Evolutionary conservation across 2,329 filamentous ascomycete genomes (phyloP).

Genomic region (Cladosporium sp.): DNA sequence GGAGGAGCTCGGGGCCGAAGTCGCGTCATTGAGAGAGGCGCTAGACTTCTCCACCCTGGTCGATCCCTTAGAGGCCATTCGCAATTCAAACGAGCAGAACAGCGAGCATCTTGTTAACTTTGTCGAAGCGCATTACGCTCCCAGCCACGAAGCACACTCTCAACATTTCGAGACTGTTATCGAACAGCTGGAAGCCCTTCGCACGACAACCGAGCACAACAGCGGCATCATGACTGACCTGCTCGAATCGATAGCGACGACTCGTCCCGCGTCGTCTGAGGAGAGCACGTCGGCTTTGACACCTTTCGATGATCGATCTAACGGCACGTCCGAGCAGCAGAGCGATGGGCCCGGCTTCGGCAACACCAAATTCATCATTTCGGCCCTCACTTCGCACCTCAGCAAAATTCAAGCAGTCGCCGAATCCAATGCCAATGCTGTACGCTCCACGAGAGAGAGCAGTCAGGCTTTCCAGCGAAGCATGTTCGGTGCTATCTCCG

Average conservation of each 20-base stretch:
- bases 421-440: slow-evolving; percentile 22
- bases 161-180: not conserved
- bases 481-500: slow-evolving; percentile 3
- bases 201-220: slow-evolving; percentile 3
- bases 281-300: not conserved
- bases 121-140: slow-evolving; percentile 15
- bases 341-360: slow-evolving; percentile 15
- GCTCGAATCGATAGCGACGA: slow-evolving; percentile 13
- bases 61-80: slow-evolving; percentile 19
- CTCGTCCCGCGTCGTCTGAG: not conserved
- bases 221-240: slow-evolving; percentile 15
- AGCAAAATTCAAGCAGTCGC: slow-evolving; percentile 26
- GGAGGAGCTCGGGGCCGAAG: not conserved
- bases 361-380: slow-evolving; percentile 23
- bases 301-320: slow-evolving; percentile 1
- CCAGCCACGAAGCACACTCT: not conserved
- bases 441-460: slow-evolving; percentile 19
- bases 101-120: slow-evolving; percentile 16
- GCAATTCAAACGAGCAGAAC: slow-evolving; percentile 16
- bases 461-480: slow-evolving; percentile 8
- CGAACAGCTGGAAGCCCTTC: slow-evolving; percentile 16
- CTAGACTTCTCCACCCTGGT: slow-evolving; percentile 18
- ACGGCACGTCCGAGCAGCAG: not conserved
- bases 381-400: slow-evolving; percentile 23
- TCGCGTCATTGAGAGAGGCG: not conserved